A percentile compares a stretch with the other conserved stretches of the same genome.
Conservation (phyloP, 2,329 filamentous ascomycete species). For the Aspergillus caelatus region DNA sequence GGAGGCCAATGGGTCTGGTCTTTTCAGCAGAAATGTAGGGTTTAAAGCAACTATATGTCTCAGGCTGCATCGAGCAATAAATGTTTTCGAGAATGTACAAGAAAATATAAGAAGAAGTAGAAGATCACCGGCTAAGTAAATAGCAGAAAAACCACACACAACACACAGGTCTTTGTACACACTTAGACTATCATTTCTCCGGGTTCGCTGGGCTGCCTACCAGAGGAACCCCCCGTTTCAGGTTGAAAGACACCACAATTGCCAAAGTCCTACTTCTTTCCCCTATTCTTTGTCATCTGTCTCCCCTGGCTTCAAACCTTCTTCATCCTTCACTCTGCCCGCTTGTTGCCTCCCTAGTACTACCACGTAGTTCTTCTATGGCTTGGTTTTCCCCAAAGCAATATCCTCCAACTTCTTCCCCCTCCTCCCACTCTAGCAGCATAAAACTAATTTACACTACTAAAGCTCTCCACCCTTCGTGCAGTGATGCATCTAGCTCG, state of each 20-base stretch:
- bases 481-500: not conserved
- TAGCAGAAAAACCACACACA: too few species aligned
- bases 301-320: not conserved
- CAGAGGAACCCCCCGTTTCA: too few species aligned
- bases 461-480: not conserved
- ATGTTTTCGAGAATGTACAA: too few species aligned
- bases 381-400: not conserved
- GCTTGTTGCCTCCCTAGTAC: not conserved
- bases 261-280: too few species aligned
- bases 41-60: too few species aligned
- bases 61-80: too few species aligned
- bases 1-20: conserved; percentile 7
- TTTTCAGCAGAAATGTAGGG: too few species aligned
- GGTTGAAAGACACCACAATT: too few species aligned
- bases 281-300: too few species aligned
- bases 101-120: too few species aligned
- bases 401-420: not conserved
- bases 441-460: not conserved
- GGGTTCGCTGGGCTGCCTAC: too few species aligned
- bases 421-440: not conserved
- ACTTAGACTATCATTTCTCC: not conserved
- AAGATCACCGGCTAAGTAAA: too few species aligned
- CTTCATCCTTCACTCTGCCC: not conserved
- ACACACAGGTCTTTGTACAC: not conserved
- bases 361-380: not conserved